phyloP scores from a whole-genome alignment of 2,329 filamentous ascomycete genomes.

The Fusarium lyarnte region DNA sequence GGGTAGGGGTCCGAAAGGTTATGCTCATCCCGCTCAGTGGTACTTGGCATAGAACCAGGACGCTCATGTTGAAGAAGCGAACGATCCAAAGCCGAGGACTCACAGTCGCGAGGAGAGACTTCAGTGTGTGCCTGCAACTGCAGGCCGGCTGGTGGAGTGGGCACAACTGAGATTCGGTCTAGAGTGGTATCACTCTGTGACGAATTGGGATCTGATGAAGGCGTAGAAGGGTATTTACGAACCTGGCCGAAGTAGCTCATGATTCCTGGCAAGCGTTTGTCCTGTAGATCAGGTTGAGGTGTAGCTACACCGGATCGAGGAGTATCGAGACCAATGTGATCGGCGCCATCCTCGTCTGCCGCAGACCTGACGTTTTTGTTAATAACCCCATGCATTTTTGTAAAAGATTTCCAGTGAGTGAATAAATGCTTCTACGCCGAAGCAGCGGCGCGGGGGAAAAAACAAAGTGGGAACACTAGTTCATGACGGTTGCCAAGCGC shows the following conservation, averaged over 20 bases:
- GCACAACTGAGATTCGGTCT: slow-evolving; percentile 37
- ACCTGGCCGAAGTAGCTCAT: slow-evolving; percentile 99
- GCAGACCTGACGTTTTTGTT: slow-evolving; percentile 65
- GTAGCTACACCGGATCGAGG: slow-evolving; percentile 93
- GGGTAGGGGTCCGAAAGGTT: slow-evolving; percentile 56
- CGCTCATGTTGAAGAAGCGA: slow-evolving; percentile 41
- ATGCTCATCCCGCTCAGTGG: slow-evolving; percentile 37
- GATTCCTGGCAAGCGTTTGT: slow-evolving; percentile 95
- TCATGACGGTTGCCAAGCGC: slow-evolving; percentile 53
- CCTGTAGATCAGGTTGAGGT: slow-evolving; percentile 89
- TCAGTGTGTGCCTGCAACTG: slow-evolving; percentile 43
- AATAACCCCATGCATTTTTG: slow-evolving; percentile 59
- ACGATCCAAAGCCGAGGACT: slow-evolving; percentile 33
- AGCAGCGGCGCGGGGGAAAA: slow-evolving; percentile 43
- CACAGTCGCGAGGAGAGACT: slow-evolving; percentile 37
- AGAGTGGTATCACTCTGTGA: slow-evolving; percentile 47
- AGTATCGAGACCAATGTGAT: slow-evolving; percentile 84
- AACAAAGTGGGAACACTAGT: slow-evolving; percentile 52
- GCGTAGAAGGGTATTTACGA: slow-evolving; percentile 81
- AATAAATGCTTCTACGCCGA: slow-evolving; percentile 44
- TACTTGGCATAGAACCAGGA: slow-evolving; percentile 35
- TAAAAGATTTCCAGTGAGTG: slow-evolving; percentile 43
- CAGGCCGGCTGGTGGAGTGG: slow-evolving; percentile 47
- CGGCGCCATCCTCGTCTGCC: slow-evolving; percentile 75
- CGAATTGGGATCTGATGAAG: slow-evolving; percentile 51